Conservation (phyloP, 129 eudicot genomes). For the Artemisia argyi region DNA sequence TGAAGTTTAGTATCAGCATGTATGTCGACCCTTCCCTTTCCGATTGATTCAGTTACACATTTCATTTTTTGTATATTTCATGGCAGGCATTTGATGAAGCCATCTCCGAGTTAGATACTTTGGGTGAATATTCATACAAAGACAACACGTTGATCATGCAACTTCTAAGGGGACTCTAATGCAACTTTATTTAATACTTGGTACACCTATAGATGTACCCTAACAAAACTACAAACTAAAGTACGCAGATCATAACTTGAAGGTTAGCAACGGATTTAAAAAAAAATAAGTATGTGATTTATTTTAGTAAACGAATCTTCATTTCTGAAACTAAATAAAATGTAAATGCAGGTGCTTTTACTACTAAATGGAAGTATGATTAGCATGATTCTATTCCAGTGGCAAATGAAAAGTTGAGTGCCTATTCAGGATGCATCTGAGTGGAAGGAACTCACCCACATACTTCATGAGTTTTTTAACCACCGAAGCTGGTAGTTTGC, state of each 20-base stretch:
- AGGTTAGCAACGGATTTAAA: slow-evolving; percentile 39
- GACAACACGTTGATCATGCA: slow-evolving; percentile 94
- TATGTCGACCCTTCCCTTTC: no score
- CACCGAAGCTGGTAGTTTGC: no score
- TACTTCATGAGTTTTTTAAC: slow-evolving; percentile 52
- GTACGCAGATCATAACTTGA: neutral
- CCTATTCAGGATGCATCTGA: slow-evolving; percentile 65
- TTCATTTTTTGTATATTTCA: neutral
- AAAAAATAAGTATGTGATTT: neutral
- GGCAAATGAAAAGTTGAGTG: slow-evolving; percentile 65
- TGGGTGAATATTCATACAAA: slow-evolving; percentile 94
- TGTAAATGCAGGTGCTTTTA: slow-evolving; percentile 66
- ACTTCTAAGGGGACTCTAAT: slow-evolving; percentile 48
- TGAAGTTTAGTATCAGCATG: no score
- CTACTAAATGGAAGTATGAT: slow-evolving; percentile 79
- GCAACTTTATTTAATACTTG: no score
- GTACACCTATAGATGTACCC: no score
- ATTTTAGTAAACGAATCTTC: neutral
- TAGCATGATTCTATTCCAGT: slow-evolving; percentile 52
- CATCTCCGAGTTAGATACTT: slow-evolving; percentile 80
- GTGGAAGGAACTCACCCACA: slow-evolving; percentile 86
- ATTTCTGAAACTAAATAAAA: neutral
- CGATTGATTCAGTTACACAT: neutral
- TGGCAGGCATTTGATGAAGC: slow-evolving; percentile 90
- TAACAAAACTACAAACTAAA: no score